Base-by-base conservation (phyloP, 208 protist genomes). In the Strigomonas culicis region DNA sequence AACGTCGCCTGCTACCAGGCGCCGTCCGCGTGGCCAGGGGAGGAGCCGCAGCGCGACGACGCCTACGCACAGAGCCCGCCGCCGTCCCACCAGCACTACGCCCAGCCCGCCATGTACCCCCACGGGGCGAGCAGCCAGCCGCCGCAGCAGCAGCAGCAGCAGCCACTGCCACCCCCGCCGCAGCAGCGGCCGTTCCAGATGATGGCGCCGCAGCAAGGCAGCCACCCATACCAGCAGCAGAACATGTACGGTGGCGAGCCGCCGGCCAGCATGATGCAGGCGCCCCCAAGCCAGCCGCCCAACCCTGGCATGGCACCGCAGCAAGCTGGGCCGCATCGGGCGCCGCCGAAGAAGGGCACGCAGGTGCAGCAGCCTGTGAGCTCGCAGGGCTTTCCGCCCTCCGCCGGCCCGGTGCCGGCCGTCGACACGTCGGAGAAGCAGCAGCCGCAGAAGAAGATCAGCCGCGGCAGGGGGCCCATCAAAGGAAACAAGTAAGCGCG, bases 1-100 rank as follows among this genome's bases (percentile, higher is more conserved):
- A 64, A 66, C 59, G 51, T 51, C 1, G 39, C 46, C n/a, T 80
- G 74, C 63, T 80, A 76, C 57, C 24, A 36, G 30, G 63, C 30
- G 44, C 3, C 34, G 2, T 8, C 59, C 8, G 56, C 58, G 21
- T 76, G 70, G 75, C 66, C 75, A n/a, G 70, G 70, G 11, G 47
- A 66, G 10, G 17, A 17, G 11, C 39, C 39, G 10, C 39, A n/a
- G n/a, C n/a, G n/a, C n/a, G n/a, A n/a, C n/a, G n/a, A n/a, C n/a
- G n/a, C 24, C 49, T 24, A 10, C 10, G 49, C 13, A 8, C 7
- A 55, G n/a, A 55, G 8, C 24, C 49, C 49, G 17, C 8, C 17
- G n/a, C n/a, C 7, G n/a, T 10, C 49, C 49, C n/a, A 13, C 49
- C 8, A 55, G 24, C n/a, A 13, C 49, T 13, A 19, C 49, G 7